These are phyloP conservation scores for Ophiocordyceps camponoti-saundersi DNA, from an alignment of 2,329 filamentous ascomycete species.

Conservation along the genomic window DNA sequence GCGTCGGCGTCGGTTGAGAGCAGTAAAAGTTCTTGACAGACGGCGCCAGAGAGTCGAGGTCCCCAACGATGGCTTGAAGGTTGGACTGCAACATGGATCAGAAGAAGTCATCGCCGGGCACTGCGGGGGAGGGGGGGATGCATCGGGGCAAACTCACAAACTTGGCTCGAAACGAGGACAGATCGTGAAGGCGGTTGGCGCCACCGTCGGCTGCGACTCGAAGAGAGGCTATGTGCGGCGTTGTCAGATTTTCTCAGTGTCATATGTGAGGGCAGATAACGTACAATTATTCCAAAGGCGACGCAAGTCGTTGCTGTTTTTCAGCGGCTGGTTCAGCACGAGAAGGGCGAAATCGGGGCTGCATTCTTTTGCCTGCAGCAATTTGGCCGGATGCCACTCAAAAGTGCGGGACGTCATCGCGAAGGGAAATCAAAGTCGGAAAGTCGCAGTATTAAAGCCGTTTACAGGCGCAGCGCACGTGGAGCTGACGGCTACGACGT, in stretches of 20 bases:
- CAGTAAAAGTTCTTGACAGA: slow-evolving; percentile 51
- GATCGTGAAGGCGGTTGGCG: slow-evolving; percentile 54
- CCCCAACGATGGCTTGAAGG: slow-evolving; percentile 65
- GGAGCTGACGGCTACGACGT: neutral
- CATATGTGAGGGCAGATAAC: slow-evolving; percentile 3
- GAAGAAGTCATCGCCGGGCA: neutral
- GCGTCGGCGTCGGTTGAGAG: slow-evolving; percentile 27
- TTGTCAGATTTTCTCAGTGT: neutral
- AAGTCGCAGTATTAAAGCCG: neutral
- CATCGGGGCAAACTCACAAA: slow-evolving; percentile 17
- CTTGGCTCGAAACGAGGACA: slow-evolving; percentile 23
- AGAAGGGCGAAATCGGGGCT: slow-evolving; percentile 25
- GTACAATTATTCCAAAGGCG: slow-evolving; percentile 31
- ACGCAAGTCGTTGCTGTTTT: slow-evolving; percentile 26
- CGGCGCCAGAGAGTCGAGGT: slow-evolving; percentile 67
- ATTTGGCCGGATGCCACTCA: slow-evolving; percentile 22
- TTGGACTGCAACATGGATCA: slow-evolving; percentile 24
- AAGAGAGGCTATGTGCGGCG: slow-evolving; percentile 32
- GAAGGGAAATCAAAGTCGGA: neutral
- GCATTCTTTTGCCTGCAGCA: slow-evolving; percentile 16
- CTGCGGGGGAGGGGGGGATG: neutral
- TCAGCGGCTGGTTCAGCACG: slow-evolving; percentile 34
- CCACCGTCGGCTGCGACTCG: slow-evolving; percentile 81
- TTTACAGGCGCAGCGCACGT: too few species aligned
- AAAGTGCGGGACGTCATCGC: slow-evolving; percentile 11